Conservation (phyloP, 2,329 filamentous ascomycete genomes). For the Apiospora saccharicola region DNA sequence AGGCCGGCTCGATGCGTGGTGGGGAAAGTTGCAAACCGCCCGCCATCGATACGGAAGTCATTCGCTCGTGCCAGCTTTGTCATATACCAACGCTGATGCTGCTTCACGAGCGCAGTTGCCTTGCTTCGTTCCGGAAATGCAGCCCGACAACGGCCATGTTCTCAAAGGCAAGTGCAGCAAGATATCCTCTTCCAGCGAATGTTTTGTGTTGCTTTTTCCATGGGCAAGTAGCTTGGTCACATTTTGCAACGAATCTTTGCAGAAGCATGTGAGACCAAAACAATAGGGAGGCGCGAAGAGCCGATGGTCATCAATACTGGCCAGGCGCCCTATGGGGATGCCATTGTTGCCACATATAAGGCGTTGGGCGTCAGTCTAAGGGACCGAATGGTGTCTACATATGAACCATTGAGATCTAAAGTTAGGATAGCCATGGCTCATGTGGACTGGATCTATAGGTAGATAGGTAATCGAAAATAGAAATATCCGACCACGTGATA, state of each 20-base stretch:
- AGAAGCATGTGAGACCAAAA: not conserved
- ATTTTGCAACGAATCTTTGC: not conserved
- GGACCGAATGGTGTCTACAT: not conserved
- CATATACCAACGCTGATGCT: not conserved
- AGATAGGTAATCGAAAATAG: not conserved
- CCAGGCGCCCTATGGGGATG: not conserved
- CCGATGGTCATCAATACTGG: not conserved
- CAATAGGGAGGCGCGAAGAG: not conserved
- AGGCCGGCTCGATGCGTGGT: not conserved
- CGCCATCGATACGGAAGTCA: not conserved
- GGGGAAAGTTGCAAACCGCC: not conserved
- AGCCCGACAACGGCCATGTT: not conserved
- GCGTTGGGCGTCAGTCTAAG: not conserved
- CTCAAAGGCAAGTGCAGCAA: not conserved
- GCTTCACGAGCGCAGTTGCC: not conserved
- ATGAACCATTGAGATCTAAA: not conserved
- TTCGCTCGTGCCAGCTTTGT: not conserved
- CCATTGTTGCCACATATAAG: not conserved
- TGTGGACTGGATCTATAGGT: not conserved
- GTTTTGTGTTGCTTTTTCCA: not conserved
- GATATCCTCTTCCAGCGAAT: not conserved
- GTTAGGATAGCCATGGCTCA: not conserved
- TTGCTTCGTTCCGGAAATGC: not conserved
- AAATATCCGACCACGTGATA: not conserved
- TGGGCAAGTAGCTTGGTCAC: not conserved